phyloP scores from a whole-genome alignment of 2,329 filamentous ascomycete species.

The Rutstroemia sp. region DNA sequence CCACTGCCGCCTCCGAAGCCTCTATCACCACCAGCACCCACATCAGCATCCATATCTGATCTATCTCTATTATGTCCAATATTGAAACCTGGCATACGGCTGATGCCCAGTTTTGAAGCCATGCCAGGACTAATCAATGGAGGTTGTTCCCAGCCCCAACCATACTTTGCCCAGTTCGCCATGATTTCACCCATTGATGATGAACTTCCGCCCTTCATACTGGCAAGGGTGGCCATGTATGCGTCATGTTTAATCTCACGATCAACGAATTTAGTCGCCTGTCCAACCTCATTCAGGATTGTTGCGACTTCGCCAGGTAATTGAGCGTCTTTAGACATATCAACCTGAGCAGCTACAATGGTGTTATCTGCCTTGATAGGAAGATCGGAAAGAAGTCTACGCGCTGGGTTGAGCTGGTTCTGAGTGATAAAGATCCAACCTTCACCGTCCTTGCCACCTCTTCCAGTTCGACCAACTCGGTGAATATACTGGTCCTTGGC shows the following conservation, averaged over 20 bases:
- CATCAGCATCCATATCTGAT: slow-evolving; percentile 4
- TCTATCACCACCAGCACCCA: slow-evolving; percentile 5
- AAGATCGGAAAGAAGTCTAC: slow-evolving; percentile 22
- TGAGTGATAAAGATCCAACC: slow-evolving; percentile 35
- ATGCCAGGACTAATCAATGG: slow-evolving; percentile 18
- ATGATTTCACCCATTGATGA: slow-evolving; percentile 6
- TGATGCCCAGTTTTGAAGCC: slow-evolving; percentile 21
- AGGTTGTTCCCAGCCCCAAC: slow-evolving; percentile 29
- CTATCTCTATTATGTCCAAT: slow-evolving; percentile 7
- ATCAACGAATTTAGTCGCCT: slow-evolving; percentile 25
- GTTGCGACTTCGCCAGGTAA: slow-evolving; percentile 23
- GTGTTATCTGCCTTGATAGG: slow-evolving; percentile 23
- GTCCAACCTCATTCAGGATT: slow-evolving; percentile 22
- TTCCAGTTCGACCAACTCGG: slow-evolving; percentile 67
- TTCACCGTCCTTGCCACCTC: slow-evolving; percentile 65
- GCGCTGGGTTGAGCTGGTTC: slow-evolving; percentile 15
- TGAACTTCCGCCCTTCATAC: neutral
- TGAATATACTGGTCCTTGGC: slow-evolving; percentile 68
- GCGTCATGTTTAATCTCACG: slow-evolving; percentile 21
- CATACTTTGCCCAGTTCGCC: slow-evolving; percentile 27
- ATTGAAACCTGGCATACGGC: slow-evolving; percentile 17
- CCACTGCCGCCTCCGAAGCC: slow-evolving; percentile 9
- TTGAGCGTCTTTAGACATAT: slow-evolving; percentile 31
- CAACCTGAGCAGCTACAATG: slow-evolving; percentile 22
- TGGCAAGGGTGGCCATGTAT: slow-evolving; percentile 20